Percentiles rank a stretch among this genome's conserved stretches.
phyloP scores from a whole-genome alignment of 75 land plant species.

The Azolla pinnata region DNA sequence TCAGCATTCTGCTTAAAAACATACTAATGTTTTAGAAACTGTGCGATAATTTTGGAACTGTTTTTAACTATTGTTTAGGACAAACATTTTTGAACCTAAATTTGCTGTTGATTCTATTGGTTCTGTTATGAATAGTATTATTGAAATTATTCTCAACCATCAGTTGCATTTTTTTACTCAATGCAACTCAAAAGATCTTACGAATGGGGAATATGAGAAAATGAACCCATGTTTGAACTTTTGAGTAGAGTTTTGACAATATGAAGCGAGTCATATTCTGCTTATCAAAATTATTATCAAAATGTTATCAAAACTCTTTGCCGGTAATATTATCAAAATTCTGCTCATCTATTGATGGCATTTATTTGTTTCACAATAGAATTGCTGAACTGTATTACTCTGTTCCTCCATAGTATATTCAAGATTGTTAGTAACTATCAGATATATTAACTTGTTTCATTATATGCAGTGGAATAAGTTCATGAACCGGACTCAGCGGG shows the following conservation, averaged over 20 bases:
- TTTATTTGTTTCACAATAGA: too few species aligned
- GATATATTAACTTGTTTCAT: not conserved
- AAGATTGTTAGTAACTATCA: not conserved
- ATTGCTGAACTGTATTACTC: too few species aligned
- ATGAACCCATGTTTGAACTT: not conserved
- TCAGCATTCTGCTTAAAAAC: not conserved
- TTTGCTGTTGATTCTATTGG: not conserved
- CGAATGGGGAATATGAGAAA: too few species aligned
- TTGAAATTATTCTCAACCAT: not conserved
- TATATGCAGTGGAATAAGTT: slow-evolving; percentile 31
- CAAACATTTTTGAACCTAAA: not conserved
- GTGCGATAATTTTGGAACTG: too few species aligned
- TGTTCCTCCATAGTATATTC: too few species aligned
- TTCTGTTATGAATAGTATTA: not conserved
- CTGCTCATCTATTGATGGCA: too few species aligned
- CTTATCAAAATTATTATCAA: too few species aligned
- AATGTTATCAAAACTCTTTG: too few species aligned
- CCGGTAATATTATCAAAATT: too few species aligned
- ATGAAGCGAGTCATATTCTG: too few species aligned
- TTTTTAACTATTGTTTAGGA: not conserved
- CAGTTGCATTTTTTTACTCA: too few species aligned
- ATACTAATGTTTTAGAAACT: slow-evolving; percentile 1
- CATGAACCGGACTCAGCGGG: slow-evolving; percentile 27
- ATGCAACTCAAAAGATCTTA: too few species aligned
- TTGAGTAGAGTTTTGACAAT: not conserved